Percentiles rank a stretch among this genome's conserved stretches.
These are phyloP conservation scores for Davidsoniella neocaledoniae DNA, from an alignment of 2,329 filamentous ascomycete species.

Conservation along the genomic window DNA sequence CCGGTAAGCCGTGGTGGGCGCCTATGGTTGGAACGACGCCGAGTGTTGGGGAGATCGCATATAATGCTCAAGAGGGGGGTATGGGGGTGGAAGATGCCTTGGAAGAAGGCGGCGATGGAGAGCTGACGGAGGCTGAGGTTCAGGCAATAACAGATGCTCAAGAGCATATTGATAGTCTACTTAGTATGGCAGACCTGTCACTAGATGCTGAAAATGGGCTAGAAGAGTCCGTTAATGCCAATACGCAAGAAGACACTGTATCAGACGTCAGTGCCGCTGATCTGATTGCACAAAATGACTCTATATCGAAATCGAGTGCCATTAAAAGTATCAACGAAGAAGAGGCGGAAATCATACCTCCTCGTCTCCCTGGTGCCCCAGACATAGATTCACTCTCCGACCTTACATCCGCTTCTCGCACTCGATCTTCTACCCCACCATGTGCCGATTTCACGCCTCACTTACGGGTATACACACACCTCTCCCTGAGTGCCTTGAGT, in stretches of 20 bases:
- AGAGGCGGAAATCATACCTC: not conserved
- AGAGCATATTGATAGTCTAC: too few relatives aligned
- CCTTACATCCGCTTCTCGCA: too few relatives aligned
- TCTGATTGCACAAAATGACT: not conserved
- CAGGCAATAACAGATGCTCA: not conserved
- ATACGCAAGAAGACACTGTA: too few relatives aligned
- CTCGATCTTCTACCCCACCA: not conserved
- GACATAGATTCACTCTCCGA: constrained; percentile 6
- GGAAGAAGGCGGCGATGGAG: too few relatives aligned
- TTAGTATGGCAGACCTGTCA: too few relatives aligned
- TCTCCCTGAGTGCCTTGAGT: not conserved
- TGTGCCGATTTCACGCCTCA: not conserved
- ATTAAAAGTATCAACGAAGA: constrained; percentile 7
- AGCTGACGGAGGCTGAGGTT: not conserved
- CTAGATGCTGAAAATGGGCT: too few relatives aligned
- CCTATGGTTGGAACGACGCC: constrained; percentile 21
- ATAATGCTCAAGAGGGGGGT: not conserved
- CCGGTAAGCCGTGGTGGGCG: constrained; percentile 36
- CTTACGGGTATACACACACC: constrained; percentile 8
- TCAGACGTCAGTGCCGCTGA: not conserved
- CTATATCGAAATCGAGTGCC: too few relatives aligned
- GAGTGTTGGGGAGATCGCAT: not conserved
- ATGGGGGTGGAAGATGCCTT: not conserved
- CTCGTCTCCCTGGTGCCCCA: constrained; percentile 10
- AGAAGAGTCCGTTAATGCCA: too few relatives aligned